phyloP scores from a whole-genome alignment of 768 basidiomycete species.

The Macrocybe gigantea region DNA sequence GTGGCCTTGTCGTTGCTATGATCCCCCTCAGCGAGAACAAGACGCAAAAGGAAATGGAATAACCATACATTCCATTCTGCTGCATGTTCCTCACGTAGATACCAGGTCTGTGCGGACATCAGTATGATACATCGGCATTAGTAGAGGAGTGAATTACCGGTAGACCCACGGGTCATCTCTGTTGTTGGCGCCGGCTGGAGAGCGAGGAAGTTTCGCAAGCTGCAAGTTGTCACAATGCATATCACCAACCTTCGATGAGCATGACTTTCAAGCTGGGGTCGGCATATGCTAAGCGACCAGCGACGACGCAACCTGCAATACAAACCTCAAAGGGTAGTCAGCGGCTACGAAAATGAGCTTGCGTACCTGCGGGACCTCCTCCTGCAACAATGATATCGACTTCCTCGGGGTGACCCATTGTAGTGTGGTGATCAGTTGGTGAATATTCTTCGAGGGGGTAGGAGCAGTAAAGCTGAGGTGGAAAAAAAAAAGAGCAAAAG shows the following conservation, averaged over 20 bases:
- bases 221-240: not conserved
- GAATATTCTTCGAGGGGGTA: no score
- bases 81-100: constrained; percentile 73
- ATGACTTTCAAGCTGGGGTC: constrained; percentile 71
- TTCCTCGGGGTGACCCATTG: constrained; percentile 57
- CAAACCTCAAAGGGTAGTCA: not conserved
- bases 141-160: constrained; percentile 23
- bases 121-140: not conserved
- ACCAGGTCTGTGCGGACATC: constrained; percentile 38
- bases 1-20: constrained; percentile 67
- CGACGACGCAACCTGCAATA: constrained; percentile 51
- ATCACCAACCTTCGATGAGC: constrained; percentile 57
- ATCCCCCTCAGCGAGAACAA: no score
- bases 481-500: no score
- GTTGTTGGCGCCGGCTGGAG: constrained; percentile 59
- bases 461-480: no score
- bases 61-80: constrained; percentile 52
- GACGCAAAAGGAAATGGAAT: not conserved
- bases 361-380: constrained; percentile 57
- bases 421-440: no score
- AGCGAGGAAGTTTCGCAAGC: not conserved
- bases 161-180: constrained; percentile 74
- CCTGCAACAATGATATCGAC: constrained; percentile 69
- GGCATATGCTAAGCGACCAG: constrained; percentile 64
- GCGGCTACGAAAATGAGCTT: not conserved